Base-by-base conservation (phyloP, 768 basidiomycete species). In the Asterophora parasitica region DNA sequence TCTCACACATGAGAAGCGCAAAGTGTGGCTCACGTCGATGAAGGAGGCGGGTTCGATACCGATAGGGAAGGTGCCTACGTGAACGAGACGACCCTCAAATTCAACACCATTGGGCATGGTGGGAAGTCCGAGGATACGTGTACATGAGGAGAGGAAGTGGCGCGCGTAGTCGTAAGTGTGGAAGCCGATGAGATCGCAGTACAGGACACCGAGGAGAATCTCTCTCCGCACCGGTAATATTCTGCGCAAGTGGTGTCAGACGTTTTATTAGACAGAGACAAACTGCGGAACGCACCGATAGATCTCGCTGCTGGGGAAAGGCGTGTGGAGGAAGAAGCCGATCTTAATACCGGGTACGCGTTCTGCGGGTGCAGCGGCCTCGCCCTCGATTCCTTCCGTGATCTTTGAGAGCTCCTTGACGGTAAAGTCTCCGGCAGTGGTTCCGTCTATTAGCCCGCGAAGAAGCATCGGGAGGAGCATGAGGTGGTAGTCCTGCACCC, bases 131-230 rank as follows among this genome's bases (percentile, higher is more conserved):
- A 99, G 82, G 55, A 99, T 95, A 37, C 96, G 88, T 2, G 96
- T 97, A 67, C 94, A 97, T 35, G 92, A 95, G 7, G 95, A 98
- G 41, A 99, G 77, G 82, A 99, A 99, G 67, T 99, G 96, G 34
- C 96, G 93, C 1, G 96, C 96, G 61, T 99, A 99, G 68, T 99
- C 96, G 68, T 95, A 99, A 7, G 96, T 99, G 74, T 99, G 96
- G 81, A 98, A 99, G 11, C 96, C 96, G 60, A 99, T 92, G 52
- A 99, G 78, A 63, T 99, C 95, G 60, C 91, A 97, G 65, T 94
- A 92, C 11, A 98, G 77, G 36, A 97, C 79, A 26, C 96, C 96
- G 30, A 97, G 83, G n/a, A 99, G 74, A 53, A 99, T 98, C 68
- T 99, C 96, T 48, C 93, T 82, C 42, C 96, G 87, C 30, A 99